Conservation (phyloP, 139 green algal species). For the Desmodesmus armatus region DNA sequence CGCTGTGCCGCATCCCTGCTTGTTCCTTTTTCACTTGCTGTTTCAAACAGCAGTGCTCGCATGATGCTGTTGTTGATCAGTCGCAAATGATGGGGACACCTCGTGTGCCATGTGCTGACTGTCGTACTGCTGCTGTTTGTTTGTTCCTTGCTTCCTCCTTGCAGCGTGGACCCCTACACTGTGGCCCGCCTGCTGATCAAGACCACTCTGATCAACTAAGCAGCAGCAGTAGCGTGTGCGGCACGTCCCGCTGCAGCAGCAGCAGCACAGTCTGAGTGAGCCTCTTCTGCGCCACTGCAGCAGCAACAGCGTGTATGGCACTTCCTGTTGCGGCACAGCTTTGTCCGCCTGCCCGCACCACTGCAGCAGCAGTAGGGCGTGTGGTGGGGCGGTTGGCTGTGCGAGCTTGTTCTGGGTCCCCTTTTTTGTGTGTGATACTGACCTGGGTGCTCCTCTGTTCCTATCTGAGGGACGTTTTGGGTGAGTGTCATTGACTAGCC, state of each 20-base stretch:
- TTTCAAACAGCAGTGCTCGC: not conserved
- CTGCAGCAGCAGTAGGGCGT: not conserved
- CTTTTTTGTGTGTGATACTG: too few relatives aligned
- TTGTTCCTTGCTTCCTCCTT: conserved; percentile 54
- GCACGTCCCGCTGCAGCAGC: not conserved
- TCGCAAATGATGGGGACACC: not conserved
- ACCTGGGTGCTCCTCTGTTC: too few relatives aligned
- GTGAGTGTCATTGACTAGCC: too few relatives aligned
- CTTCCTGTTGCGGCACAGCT: not conserved
- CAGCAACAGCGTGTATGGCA: not conserved
- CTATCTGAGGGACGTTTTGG: too few relatives aligned
- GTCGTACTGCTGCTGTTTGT: not conserved
- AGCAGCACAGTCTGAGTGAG: not conserved
- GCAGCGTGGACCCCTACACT: conserved; percentile 91
- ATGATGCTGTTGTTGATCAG: not conserved
- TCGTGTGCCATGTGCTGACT: not conserved
- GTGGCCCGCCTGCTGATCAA: conserved; percentile 88
- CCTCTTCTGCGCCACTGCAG: not conserved
- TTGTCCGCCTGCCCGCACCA: too few relatives aligned
- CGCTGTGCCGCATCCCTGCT: too few relatives aligned
- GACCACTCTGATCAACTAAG: conserved; percentile 67
- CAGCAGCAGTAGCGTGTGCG: not conserved
- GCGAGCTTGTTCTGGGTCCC: not conserved
- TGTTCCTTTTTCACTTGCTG: too few relatives aligned
- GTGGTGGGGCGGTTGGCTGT: not conserved